Percentiles rank a stretch among this genome's conserved stretches.
These are phyloP conservation scores for Cnidoscolus chayamansa DNA, from an alignment of 441 rosid genomes.

Conservation along the genomic window DNA sequence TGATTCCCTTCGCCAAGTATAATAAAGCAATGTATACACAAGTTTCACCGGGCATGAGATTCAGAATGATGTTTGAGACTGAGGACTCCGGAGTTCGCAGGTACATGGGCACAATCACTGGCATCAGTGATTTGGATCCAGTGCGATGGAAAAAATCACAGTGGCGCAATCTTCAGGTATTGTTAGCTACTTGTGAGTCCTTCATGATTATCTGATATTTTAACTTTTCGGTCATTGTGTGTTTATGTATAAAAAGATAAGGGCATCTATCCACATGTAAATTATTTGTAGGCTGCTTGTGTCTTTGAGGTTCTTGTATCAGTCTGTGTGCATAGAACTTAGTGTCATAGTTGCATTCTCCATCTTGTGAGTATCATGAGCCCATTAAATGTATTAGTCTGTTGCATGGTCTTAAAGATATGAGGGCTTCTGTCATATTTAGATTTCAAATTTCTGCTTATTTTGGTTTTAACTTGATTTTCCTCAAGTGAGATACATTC, in stretches of 20 bases:
- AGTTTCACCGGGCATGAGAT: constrained; percentile 88
- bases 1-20: constrained; percentile 89
- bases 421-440: background rate
- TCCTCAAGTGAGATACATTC: background rate
- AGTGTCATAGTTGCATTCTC: background rate
- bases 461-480: background rate
- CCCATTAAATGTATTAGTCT: background rate
- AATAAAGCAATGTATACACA: constrained; percentile 80
- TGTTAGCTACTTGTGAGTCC: constrained; percentile 2
- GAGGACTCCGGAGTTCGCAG: constrained; percentile 93
- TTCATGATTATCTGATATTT: background rate
- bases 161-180: constrained; percentile 98
- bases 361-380: too few relatives aligned
- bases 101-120: constrained; percentile 95
- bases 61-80: constrained; percentile 95
- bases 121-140: constrained; percentile 78
- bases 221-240: background rate
- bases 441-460: background rate
- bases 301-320: background rate
- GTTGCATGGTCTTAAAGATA: background rate
- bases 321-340: background rate
- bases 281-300: background rate
- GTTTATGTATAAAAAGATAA: background rate
- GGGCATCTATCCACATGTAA: background rate
- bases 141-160: constrained; percentile 91